Evolutionary conservation across 73 alveolate species (phyloP).

Genomic region (Blepharisma stoltei): DNA sequence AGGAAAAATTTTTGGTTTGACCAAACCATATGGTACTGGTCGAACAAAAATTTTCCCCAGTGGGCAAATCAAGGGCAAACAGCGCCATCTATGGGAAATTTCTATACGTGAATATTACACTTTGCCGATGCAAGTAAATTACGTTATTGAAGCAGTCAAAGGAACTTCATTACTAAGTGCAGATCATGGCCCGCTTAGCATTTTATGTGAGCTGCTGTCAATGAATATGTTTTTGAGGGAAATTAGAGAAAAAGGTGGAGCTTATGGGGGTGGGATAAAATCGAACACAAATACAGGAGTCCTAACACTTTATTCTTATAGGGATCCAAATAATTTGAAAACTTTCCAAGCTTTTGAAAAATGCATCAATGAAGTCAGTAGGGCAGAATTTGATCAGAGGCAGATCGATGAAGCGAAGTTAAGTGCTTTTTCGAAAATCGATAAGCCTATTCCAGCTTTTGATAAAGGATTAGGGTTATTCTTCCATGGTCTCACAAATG

Average conservation of each 20-base stretch:
- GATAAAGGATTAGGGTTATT: constrained; percentile 10
- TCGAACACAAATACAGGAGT: constrained; percentile 61
- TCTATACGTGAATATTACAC: constrained; percentile 60
- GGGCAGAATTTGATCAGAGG: neutral
- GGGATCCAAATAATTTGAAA: constrained; percentile 58
- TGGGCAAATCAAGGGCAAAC: no score
- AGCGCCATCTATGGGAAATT: no score
- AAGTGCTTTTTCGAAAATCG: neutral
- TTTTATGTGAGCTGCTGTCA: constrained; percentile 56
- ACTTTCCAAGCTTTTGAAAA: constrained; percentile 24
- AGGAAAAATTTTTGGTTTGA: no score
- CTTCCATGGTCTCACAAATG: neutral
- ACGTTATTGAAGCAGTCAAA: constrained; percentile 57
- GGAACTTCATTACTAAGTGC: constrained; percentile 48
- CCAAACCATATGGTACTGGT: no score
- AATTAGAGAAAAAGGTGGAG: constrained; percentile 92
- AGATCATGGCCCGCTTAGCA: constrained; percentile 50
- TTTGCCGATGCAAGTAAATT: constrained; percentile 72
- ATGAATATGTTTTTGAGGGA: constrained; percentile 51
- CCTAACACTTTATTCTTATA: constrained; percentile 57
- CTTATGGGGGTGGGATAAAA: constrained; percentile 80
- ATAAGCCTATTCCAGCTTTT: constrained; percentile 14
- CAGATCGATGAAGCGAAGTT: constrained; percentile 22
- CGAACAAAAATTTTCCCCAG: no score
- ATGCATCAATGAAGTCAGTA: neutral